phyloP scores from a whole-genome alignment of 2,329 filamentous ascomycete species.

The Chaetomium olivaceum region DNA sequence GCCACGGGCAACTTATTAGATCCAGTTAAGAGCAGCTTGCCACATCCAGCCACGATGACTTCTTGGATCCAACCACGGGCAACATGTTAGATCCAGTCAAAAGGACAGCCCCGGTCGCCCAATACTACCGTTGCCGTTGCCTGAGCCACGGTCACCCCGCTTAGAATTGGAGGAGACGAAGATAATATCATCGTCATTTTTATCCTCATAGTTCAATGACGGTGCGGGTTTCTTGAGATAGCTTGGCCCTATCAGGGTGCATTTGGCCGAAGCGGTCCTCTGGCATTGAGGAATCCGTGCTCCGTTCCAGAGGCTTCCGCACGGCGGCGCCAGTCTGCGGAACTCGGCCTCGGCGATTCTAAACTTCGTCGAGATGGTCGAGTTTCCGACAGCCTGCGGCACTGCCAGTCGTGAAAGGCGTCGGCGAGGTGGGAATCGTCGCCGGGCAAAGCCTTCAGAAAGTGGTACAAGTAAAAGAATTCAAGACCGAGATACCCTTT shows the following conservation, averaged over 20 bases:
- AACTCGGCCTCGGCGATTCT: slow-evolving; percentile 18
- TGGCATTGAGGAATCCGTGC: neutral
- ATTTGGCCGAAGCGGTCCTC: slow-evolving; percentile 18
- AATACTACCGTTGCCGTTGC: neutral
- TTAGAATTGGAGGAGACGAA: neutral
- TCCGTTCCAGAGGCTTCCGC: neutral
- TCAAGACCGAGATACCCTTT: slow-evolving; percentile 11
- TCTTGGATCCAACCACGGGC: too few relatives aligned
- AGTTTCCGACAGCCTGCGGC: slow-evolving; percentile 10
- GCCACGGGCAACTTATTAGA: too few relatives aligned
- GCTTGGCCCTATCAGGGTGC: slow-evolving; percentile 27
- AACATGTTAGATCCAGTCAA: too few relatives aligned
- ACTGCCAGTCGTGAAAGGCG: slow-evolving; percentile 27
- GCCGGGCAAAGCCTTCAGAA: slow-evolving; percentile 20
- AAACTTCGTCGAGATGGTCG: slow-evolving; percentile 18
- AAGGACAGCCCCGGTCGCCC: slow-evolving; percentile 15
- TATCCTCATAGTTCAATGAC: slow-evolving; percentile 3
- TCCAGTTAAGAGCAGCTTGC: too few relatives aligned
- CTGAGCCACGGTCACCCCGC: neutral
- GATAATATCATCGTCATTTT: neutral
- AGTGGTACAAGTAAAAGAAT: slow-evolving; percentile 27
- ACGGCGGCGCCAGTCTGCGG: neutral
- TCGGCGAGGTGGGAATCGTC: slow-evolving; percentile 25
- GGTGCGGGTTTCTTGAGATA: neutral
- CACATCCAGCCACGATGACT: too few relatives aligned